These are phyloP conservation scores for Choanephora cucurbitarum DNA, from an alignment of 371 early-diverging fungal genomes.

Conservation along the genomic window DNA sequence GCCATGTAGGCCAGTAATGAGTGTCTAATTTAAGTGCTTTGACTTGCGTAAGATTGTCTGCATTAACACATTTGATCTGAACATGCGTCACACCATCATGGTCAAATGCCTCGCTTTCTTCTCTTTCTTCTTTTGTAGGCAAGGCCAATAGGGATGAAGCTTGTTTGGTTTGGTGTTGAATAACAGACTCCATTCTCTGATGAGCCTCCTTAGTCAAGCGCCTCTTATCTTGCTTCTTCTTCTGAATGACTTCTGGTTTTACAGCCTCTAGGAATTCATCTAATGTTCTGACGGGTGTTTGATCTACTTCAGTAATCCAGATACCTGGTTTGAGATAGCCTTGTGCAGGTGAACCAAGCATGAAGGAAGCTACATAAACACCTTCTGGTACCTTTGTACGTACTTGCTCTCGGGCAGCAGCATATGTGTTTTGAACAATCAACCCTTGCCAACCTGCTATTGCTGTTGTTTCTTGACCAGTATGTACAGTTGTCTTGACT, in stretches of 20 bases:
- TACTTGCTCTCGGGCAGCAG: slow-evolving; percentile 81
- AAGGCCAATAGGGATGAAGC: slow-evolving; percentile 12
- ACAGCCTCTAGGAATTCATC: slow-evolving; percentile 50
- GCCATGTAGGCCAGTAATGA: slow-evolving; percentile 77
- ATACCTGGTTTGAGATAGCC: slow-evolving; percentile 59
- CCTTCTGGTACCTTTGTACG: slow-evolving; percentile 60
- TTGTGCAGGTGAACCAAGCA: slow-evolving; percentile 72
- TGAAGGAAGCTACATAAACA: slow-evolving; percentile 74
- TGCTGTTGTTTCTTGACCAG: slow-evolving; percentile 58
- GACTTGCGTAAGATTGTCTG: slow-evolving; percentile 52
- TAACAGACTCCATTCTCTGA: background rate
- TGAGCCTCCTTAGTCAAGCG: background rate
- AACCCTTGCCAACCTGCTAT: slow-evolving; percentile 89
- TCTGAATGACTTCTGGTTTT: slow-evolving; percentile 26
- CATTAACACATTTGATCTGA: slow-evolving; percentile 63
- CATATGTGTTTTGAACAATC: slow-evolving; percentile 73
- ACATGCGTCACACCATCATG: slow-evolving; percentile 48
- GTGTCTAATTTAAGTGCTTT: slow-evolving; percentile 62
- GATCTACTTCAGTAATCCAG: slow-evolving; percentile 71
- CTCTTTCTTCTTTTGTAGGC: slow-evolving; percentile 44
- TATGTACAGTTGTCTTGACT: slow-evolving; percentile 58
- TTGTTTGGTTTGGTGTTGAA: background rate
- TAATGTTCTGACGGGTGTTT: slow-evolving; percentile 38
- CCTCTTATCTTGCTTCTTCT: slow-evolving; percentile 18
- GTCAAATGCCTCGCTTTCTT: background rate